Evolutionary conservation across 257 asterid species (phyloP), one percentile per base, ranked within the genome.

Genomic region (Fraxinus quadrangulata): DNA sequence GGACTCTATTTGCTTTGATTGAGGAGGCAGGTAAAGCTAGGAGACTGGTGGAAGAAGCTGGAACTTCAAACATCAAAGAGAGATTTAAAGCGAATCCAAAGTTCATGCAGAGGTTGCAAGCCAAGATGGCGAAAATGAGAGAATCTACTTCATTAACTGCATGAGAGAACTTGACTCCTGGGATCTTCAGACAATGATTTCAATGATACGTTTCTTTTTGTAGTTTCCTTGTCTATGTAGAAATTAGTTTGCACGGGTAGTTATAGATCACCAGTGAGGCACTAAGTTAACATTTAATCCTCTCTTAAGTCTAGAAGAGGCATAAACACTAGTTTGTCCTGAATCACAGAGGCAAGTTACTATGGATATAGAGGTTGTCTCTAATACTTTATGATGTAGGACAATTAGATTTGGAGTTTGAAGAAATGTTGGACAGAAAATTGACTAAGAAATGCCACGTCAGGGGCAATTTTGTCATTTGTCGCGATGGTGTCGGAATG

Each of bases 11-110:
- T 77, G 71, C 93, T 68, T 81, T 94, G 76, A 87, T 94, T 16
- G 98, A 92, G 82, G 99, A 94, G 82, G 93, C 96, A 45, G 92
- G 91, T 65, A 90, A 89, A 81, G 99, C 99, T 75, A 81, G 81
- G 76, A 74, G 69, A 69, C 78, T 92, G 31, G 97, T 94, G 77
- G 94, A 88, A 71, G 92, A 84, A 39, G 92, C 93, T 34, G 92
- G 90, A 59, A 85, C 88, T 45, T 79, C 84, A 3, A 86, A 84
- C 65, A 81, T 91, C 75, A 94, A 91, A 89, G 88, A 87, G 75
- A 88, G 89, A 30, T 97, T 94, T 23, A 85, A 83, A 87, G 88
- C 97, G 56, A 92, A 92, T 83, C 96, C 94, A 7, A 80, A 71
- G 56, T 94, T 94, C 89, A 92, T 94, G 98, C 87, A 81, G 71